Base-by-base conservation (phyloP, 2,329 filamentous ascomycete species). In the Graphiopsis chlorocephala region DNA sequence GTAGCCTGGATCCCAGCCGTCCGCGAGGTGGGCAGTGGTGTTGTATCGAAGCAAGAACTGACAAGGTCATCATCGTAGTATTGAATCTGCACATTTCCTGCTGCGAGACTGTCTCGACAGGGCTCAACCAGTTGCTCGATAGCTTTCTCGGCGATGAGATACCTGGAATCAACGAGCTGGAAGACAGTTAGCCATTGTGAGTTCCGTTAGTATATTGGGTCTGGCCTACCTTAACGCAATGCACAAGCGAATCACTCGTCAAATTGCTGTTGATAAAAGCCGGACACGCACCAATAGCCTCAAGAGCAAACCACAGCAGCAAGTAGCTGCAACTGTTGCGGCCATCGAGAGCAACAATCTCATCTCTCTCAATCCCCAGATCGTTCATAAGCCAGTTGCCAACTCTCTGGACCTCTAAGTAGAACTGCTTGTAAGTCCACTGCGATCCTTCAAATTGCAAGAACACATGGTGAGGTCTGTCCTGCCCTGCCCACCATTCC, bases 381-480 rank as follows among this genome's bases (percentile, higher is more conserved):
- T 79, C 83, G 0, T 83, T 83, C 75, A 87, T 88, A 57, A 96
- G 79, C 89, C 90, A 96, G 62, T 85, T 83, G 31, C 90, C 91
- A 71, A 93, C 90, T 64, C 86, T 86, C 55, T 95, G 80, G 2
- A 85, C 84, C 14, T 79, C 83, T 53, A 91, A 83, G 76, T 95
- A 93, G 6, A 85, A 83, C 71, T 93, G 82, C 25, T 85, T 85
- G 75, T 90, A 96, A 1, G 90, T 92, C 83, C 89, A 91, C 47
- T 79, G 81, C 28, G 69, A 66, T 20, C 68, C 68, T 57, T 72
- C 67, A 59, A 65, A 74, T 59, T 74, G 71, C 60, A 74, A 50
- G 61, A 74, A 74, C 1, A 65, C 59, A 48, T 71, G 66, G 4
- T 65, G 64, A 5, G 69, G 68, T 26, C 66, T 65, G 28, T 70